phyloP scores from a whole-genome alignment of 768 basidiomycete species.

The Phylloporus rhodoxanthus region DNA sequence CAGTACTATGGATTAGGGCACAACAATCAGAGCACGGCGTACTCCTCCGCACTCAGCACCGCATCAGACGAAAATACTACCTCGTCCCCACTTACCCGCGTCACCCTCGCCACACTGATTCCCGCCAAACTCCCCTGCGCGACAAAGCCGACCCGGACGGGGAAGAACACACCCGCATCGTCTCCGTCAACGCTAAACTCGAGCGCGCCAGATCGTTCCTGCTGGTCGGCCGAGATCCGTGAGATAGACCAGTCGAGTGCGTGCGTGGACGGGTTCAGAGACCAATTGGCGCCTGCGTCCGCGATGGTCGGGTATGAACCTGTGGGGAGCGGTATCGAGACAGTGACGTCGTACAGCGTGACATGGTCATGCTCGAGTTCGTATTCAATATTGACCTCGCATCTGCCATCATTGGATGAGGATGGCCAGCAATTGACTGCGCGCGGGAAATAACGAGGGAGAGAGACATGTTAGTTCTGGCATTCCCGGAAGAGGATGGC shows the following conservation, averaged over 20 bases:
- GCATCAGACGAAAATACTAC: constrained; percentile 53
- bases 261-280: constrained; percentile 72
- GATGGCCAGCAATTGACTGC: constrained; percentile 97
- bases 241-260: constrained; percentile 84
- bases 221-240: constrained; percentile 50
- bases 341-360: constrained; percentile 75
- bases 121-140: constrained; percentile 78
- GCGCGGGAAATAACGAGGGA: not conserved
- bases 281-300: constrained; percentile 64
- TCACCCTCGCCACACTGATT: constrained; percentile 56
- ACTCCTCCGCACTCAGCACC: constrained; percentile 49
- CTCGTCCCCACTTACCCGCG: constrained; percentile 47
- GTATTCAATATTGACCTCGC: constrained; percentile 94
- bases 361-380: constrained; percentile 85
- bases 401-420: constrained; percentile 84
- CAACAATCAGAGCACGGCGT: constrained; percentile 41
- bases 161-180: constrained; percentile 84
- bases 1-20: not conserved
- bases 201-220: constrained; percentile 65
- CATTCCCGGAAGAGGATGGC: not conserved
- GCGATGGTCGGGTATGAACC: constrained; percentile 85
- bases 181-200: constrained; percentile 88
- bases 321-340: constrained; percentile 86
- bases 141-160: constrained; percentile 77
- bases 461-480: not conserved